Percentiles rank a stretch among this genome's conserved stretches.
Evolutionary conservation across 2,329 filamentous ascomycete species (phyloP).

Genomic region (Rhynchosporium agropyri): DNA sequence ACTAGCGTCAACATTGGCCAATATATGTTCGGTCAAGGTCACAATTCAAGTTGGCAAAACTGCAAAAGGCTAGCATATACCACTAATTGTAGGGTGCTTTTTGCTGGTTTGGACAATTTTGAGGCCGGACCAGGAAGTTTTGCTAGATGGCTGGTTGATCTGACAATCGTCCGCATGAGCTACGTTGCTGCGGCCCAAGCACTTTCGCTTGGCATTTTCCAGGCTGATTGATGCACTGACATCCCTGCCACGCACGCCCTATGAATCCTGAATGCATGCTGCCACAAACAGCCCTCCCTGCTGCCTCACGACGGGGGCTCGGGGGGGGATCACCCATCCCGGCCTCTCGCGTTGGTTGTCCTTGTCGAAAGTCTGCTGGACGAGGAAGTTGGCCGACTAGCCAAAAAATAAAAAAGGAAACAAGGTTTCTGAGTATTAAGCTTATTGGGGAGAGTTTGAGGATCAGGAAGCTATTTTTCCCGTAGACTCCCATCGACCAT

Average conservation of each 20-base stretch:
- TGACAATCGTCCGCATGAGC: slow-evolving; percentile 23
- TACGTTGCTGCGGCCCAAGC: slow-evolving; percentile 14
- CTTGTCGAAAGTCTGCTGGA: slow-evolving; percentile 2
- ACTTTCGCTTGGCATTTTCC: slow-evolving; percentile 13
- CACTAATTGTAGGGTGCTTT: slow-evolving; percentile 7
- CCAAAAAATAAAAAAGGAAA: slow-evolving; percentile 7
- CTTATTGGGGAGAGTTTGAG: slow-evolving; percentile 12
- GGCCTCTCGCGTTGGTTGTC: slow-evolving; percentile 5
- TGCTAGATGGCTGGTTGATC: slow-evolving; percentile 28
- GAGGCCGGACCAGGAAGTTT: slow-evolving; percentile 14
- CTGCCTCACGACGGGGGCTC: not conserved
- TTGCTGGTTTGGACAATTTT: slow-evolving; percentile 11
- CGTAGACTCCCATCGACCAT: not conserved
- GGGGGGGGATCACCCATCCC: slow-evolving; percentile 4
- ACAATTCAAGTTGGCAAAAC: not conserved
- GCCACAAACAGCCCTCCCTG: slow-evolving; percentile 6
- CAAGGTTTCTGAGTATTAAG: slow-evolving; percentile 9
- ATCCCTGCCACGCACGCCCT: slow-evolving; percentile 13
- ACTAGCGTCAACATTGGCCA: not conserved
- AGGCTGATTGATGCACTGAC: not conserved
- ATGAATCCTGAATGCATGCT: slow-evolving; percentile 5
- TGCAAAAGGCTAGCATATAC: not conserved
- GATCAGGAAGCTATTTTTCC: not conserved
- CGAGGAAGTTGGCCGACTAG: not conserved
- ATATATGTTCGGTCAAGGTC: not conserved